A percentile compares a stretch with the other conserved stretches of the same genome.
phyloP scores from a whole-genome alignment of 2,329 filamentous ascomycete species.

The Pseudogymnoascus sp. region DNA sequence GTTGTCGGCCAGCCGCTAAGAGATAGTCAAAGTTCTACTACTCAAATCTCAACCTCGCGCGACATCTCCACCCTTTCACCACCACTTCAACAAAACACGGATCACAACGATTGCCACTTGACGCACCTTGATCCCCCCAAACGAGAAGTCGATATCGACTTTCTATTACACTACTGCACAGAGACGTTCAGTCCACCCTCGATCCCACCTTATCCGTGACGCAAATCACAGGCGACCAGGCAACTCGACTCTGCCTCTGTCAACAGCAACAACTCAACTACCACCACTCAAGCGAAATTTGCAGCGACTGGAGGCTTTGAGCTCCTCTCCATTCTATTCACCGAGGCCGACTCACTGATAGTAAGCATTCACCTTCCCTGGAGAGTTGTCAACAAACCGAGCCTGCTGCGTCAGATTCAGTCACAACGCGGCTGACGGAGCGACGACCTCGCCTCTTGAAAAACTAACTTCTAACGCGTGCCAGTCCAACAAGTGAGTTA shows the following conservation, averaged over 20 bases:
- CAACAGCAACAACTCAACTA: background rate
- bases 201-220: constrained; percentile 10
- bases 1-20: constrained; percentile 9
- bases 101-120: background rate
- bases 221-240: constrained; percentile 10
- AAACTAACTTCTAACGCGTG: background rate
- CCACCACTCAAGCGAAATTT: background rate
- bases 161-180: background rate
- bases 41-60: constrained; percentile 12
- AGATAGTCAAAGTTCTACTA: constrained; percentile 11
- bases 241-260: background rate
- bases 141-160: constrained; percentile 10
- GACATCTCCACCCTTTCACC: constrained; percentile 8
- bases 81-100: constrained; percentile 5
- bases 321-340: background rate
- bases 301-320: background rate
- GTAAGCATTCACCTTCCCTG: constrained; percentile 6
- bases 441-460: background rate
- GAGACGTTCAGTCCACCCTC: background rate
- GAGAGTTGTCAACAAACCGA: constrained; percentile 6
- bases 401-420: background rate
- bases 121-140: background rate
- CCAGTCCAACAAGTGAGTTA: constrained; percentile 26
- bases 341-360: constrained; percentile 8
- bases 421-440: background rate